These are phyloP conservation scores for Geranium rotundifolium DNA, from an alignment of 345 rosid species.

Conservation along the genomic window DNA sequence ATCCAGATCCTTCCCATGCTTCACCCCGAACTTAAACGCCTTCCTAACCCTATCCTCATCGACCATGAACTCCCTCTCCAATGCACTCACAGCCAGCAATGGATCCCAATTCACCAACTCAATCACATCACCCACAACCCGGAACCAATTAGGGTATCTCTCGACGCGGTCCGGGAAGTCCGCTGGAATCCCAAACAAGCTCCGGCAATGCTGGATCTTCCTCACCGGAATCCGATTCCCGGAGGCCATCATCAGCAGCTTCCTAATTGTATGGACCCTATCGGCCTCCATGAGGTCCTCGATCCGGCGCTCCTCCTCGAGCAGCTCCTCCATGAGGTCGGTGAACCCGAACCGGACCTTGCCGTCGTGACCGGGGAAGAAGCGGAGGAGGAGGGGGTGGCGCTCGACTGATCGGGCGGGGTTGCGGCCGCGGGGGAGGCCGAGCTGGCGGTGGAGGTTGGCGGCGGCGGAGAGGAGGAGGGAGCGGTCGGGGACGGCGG, in stretches of 20 bases:
- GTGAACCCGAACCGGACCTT: slow-evolving; percentile 78
- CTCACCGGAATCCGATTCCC: slow-evolving; percentile 57
- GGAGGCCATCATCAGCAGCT: slow-evolving; percentile 71
- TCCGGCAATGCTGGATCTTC: slow-evolving; percentile 61
- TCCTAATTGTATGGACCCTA: slow-evolving; percentile 46
- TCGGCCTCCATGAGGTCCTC: slow-evolving; percentile 53
- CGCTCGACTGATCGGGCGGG: slow-evolving; percentile 40
- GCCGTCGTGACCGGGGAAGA: slow-evolving; percentile 50
- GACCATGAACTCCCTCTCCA: slow-evolving; percentile 48
- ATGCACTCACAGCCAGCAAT: slow-evolving; percentile 46
- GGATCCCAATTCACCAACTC: slow-evolving; percentile 76
- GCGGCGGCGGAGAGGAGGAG: slow-evolving; percentile 77
- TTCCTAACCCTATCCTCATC: slow-evolving; percentile 52
- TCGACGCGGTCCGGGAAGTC: slow-evolving; percentile 68
- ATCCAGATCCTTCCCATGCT: slow-evolving; percentile 57
- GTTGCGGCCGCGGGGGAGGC: slow-evolving; percentile 88
- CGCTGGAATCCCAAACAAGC: slow-evolving; percentile 73
- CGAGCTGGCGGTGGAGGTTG: slow-evolving; percentile 71
- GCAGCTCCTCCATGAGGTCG: slow-evolving; percentile 48
- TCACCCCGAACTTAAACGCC: slow-evolving; percentile 59
- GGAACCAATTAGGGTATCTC: slow-evolving; percentile 60
- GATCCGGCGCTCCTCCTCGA: slow-evolving; percentile 45
- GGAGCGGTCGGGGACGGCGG: slow-evolving; percentile 48
- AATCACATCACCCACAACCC: slow-evolving; percentile 37
- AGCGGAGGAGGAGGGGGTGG: slow-evolving; percentile 57